A percentile compares a stretch with the other conserved stretches of the same genome.
Evolutionary conservation across 768 basidiomycete genomes (phyloP).

Genomic region (Tulasnella sp.): DNA sequence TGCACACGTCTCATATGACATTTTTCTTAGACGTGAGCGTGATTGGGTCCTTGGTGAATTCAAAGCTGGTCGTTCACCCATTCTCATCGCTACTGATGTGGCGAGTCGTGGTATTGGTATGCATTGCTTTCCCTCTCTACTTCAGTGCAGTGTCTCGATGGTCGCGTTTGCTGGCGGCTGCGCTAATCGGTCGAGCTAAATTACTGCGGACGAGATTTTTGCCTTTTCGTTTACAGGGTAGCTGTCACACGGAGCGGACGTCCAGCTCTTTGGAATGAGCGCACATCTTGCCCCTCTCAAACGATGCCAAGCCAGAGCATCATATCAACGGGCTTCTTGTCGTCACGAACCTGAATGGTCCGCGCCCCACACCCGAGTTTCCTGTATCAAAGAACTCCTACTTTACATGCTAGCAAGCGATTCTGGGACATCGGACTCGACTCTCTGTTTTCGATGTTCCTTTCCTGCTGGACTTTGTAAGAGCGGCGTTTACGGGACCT

Average conservation of each 20-base stretch:
- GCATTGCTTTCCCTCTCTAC: constrained; percentile 40
- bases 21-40: constrained; percentile 72
- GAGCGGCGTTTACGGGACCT: neutral
- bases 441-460: neutral
- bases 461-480: constrained; percentile 1
- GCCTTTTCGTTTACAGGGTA: neutral
- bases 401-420: constrained; percentile 1
- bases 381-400: neutral
- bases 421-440: neutral
- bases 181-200: constrained; percentile 1
- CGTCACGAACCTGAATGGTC: neutral
- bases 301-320: neutral
- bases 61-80: constrained; percentile 94
- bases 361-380: neutral
- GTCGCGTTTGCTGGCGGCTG: constrained; percentile 7
- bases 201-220: constrained; percentile 9
- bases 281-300: neutral
- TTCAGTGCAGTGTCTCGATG: constrained; percentile 3
- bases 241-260: neutral
- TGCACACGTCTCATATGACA: neutral
- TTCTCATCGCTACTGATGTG: constrained; percentile 97
- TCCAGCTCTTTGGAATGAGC: neutral
- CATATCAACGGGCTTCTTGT: neutral
- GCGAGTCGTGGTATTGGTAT: constrained; percentile 99
- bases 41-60: constrained; percentile 99